Percentiles rank a stretch among this genome's conserved stretches.
Conservation (phyloP, 306 rosid genomes). For the Neltuma alba region DNA sequence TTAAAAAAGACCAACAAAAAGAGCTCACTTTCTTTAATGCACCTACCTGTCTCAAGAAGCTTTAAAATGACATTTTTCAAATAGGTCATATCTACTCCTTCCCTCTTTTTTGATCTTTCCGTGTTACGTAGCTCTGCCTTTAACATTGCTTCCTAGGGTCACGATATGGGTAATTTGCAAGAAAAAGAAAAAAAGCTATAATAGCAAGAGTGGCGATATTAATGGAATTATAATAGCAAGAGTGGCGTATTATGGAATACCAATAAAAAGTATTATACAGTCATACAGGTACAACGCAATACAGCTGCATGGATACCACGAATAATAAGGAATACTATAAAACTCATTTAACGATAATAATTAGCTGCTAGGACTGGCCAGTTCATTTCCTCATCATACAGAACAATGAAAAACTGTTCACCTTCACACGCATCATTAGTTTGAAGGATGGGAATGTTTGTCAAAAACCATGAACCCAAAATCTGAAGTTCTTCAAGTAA, state of each 20-base stretch:
- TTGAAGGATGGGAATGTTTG: background rate
- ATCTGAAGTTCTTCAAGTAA: background rate
- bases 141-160: constrained; percentile 73
- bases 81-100: constrained; percentile 95
- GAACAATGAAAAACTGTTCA: background rate
- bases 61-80: constrained; percentile 90
- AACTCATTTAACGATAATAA: background rate
- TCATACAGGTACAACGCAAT: background rate
- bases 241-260: background rate
- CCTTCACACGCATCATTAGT: background rate
- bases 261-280: background rate
- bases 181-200: background rate
- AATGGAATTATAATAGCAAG: background rate
- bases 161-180: constrained; percentile 32
- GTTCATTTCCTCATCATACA: background rate
- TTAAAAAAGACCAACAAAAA: constrained; percentile 18
- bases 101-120: constrained; percentile 92
- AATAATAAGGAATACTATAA: background rate
- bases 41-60: constrained; percentile 96
- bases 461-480: background rate
- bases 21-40: constrained; percentile 7
- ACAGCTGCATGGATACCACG: background rate
- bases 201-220: too few relatives aligned
- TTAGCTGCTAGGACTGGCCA: background rate
- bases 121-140: constrained; percentile 78